These are phyloP conservation scores for Candida pseudoviswanathii DNA, from an alignment of 1,139 yeast species.

Conservation along the genomic window DNA sequence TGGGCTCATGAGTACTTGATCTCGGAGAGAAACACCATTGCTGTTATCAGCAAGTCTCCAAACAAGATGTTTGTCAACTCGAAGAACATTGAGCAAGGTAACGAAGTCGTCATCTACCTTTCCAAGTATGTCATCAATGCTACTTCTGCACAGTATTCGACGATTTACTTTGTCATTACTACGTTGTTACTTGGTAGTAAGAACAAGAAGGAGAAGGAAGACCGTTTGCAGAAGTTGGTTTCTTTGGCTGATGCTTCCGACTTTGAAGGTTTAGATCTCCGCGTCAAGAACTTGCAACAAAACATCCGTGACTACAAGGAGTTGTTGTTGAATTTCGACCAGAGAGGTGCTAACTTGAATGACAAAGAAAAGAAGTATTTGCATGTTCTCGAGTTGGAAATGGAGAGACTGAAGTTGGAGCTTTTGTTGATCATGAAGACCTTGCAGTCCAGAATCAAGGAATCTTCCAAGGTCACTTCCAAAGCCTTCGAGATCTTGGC, in stretches of 20 bases:
- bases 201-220: conserved; percentile 56
- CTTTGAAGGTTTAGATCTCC: conserved; percentile 52
- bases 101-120: conserved; percentile 53
- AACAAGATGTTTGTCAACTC: conserved; percentile 52
- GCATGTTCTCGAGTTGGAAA: conserved; percentile 53
- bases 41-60: conserved; percentile 64
- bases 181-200: conserved; percentile 70
- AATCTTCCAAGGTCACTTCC: conserved; percentile 28
- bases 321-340: conserved; percentile 49
- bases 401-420: conserved; percentile 58
- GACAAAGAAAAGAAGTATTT: conserved; percentile 31
- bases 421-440: conserved; percentile 70
- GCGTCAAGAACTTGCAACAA: conserved; percentile 58
- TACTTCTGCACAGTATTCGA: conserved; percentile 72
- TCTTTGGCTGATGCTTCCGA: conserved; percentile 72
- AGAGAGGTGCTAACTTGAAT: conserved; percentile 26
- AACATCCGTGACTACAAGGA: conserved; percentile 47
- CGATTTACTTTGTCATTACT: conserved; percentile 62
- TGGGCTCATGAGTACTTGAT: conserved; percentile 55
- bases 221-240: conserved; percentile 64
- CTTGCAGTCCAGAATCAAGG: conserved; percentile 43
- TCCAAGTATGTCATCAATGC: conserved; percentile 72
- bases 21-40: conserved; percentile 63
- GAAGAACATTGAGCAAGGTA: conserved; percentile 22
- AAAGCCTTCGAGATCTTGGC: conserved; percentile 43